Evolutionary conservation across 2,329 filamentous ascomycete species (phyloP), one percentile per base, ranked within the genome.

Genomic region (Myriosclerotinia duriaeana): DNA sequence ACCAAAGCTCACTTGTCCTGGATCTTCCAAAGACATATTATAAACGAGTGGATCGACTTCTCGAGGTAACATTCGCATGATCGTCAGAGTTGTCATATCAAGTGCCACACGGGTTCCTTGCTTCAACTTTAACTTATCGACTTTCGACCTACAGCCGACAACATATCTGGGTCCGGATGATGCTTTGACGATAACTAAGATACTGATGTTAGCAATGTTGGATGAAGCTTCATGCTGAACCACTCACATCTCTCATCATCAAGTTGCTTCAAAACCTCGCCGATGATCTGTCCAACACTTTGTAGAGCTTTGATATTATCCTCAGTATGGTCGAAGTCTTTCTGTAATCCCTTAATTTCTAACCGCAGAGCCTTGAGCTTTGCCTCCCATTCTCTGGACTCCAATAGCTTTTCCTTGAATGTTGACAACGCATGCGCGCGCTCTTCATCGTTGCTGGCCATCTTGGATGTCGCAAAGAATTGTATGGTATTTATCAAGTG

Each of bases 231-330:
- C 5, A 38, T 40, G 36, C 38, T 38, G 56, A 59, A 56, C 40
- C 58, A 82, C 91, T 79, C 83, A 97, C 94, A 99, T 89, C 95
- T 85, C 84, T 99, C 96, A 76, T 99, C 95, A 77, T 99, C 95
- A 71, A 99, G 85, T 83, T 99, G 96, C 84, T 99, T 99, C 77
- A 99, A 82, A 69, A 99, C 96, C 81, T 99, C 95, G 75, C 95
- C 95, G 79, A 99, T 98, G 80, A 99, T 99, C 82, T 99, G 95
- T 61, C 95, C 95, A 65, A 99, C 95, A 79, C 95, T 98, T 83
- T 99, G 95, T 76, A 99, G 83, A 72, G 95, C 95, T 84, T 99
- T 99, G 84, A 99, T 98, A 82, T 98, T 98, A 72, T 99, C 96
- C 78, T 99, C 95, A 64, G 95, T 98, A 73, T 94, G 88, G 78